A percentile compares a stretch with the other conserved stretches of the same genome.
These are phyloP conservation scores for Trichothecium roseum DNA, from an alignment of 2,329 filamentous ascomycete genomes.

Conservation along the genomic window DNA sequence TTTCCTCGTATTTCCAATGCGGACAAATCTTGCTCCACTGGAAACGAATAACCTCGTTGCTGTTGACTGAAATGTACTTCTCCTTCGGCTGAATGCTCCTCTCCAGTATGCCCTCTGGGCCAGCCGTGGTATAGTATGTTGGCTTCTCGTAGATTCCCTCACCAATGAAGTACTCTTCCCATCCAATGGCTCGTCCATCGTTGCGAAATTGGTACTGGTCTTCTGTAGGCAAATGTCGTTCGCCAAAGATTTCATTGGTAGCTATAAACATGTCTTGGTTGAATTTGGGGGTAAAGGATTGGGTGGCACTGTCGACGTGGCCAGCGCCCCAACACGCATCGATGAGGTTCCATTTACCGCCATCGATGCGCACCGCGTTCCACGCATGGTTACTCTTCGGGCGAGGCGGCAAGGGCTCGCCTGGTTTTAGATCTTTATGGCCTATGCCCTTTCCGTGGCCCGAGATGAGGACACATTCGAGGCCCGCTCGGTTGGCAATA, in stretches of 20 bases:
- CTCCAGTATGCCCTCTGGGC: constrained; percentile 40
- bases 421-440: constrained; percentile 50
- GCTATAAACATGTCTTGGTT: constrained; percentile 48
- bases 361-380: constrained; percentile 85
- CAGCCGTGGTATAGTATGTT: constrained; percentile 31
- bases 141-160: constrained; percentile 38
- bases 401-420: constrained; percentile 55
- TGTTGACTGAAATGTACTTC: constrained; percentile 47
- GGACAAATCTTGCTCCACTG: constrained; percentile 70
- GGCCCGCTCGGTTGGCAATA: constrained; percentile 67
- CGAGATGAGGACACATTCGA: constrained; percentile 63
- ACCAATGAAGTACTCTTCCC: constrained; percentile 74
- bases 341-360: constrained; percentile 80
- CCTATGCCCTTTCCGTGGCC: constrained; percentile 86
- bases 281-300: constrained; percentile 59
- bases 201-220: constrained; percentile 59
- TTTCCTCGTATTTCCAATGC: constrained; percentile 68
- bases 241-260: constrained; percentile 70
- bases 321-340: constrained; percentile 94
- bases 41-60: constrained; percentile 55
- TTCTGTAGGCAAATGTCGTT: constrained; percentile 68
- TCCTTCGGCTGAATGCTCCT: constrained; percentile 47
- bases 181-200: constrained; percentile 57
- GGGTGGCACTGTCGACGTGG: constrained; percentile 38
- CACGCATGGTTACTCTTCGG: constrained; percentile 63